These are phyloP conservation scores for Daedalea quercina DNA, from an alignment of 768 basidiomycete species.

Conservation along the genomic window DNA sequence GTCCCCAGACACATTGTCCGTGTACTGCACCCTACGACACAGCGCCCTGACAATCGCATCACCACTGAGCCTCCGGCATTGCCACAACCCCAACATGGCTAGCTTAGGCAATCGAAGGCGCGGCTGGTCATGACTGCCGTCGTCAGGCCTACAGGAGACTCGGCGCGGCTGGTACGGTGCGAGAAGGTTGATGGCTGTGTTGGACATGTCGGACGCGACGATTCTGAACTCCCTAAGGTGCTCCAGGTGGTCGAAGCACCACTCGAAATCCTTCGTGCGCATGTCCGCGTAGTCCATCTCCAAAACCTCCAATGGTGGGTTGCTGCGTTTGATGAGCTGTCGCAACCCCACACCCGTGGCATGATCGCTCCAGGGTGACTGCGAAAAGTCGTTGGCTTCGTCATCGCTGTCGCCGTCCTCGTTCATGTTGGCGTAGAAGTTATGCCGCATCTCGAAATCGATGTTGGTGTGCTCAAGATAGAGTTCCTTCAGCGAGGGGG, in stretches of 20 bases:
- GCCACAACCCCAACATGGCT: constrained; percentile 43
- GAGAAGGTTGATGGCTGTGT: constrained; percentile 59
- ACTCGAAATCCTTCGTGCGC: constrained; percentile 76
- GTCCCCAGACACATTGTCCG: constrained; percentile 22
- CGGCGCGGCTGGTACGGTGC: constrained; percentile 29
- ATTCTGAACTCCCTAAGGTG: constrained; percentile 61
- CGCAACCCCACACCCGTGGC: constrained; percentile 79
- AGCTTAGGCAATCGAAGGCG: constrained; percentile 51
- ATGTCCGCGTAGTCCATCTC: constrained; percentile 81
- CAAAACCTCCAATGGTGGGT: constrained; percentile 57
- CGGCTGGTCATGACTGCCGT: constrained; percentile 6
- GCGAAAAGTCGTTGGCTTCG: constrained; percentile 67
- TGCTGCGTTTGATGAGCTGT: constrained; percentile 49
- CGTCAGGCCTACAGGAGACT: constrained; percentile 9
- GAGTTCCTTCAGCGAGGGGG: constrained; percentile 53
- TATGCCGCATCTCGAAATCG: constrained; percentile 34
- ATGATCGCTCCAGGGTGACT: constrained; percentile 70
- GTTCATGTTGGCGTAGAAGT: constrained; percentile 15
- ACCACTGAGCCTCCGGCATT: constrained; percentile 60
- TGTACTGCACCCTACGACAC: constrained; percentile 36
- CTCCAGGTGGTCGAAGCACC: constrained; percentile 52
- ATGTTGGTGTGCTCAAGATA: constrained; percentile 64
- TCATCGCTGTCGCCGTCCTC: constrained; percentile 73
- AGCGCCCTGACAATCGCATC: constrained; percentile 49
- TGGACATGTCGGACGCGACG: constrained; percentile 76